Evolutionary conservation across 2,329 filamentous ascomycete species (phyloP).

Genomic region (Fusarium cyanostomum): DNA sequence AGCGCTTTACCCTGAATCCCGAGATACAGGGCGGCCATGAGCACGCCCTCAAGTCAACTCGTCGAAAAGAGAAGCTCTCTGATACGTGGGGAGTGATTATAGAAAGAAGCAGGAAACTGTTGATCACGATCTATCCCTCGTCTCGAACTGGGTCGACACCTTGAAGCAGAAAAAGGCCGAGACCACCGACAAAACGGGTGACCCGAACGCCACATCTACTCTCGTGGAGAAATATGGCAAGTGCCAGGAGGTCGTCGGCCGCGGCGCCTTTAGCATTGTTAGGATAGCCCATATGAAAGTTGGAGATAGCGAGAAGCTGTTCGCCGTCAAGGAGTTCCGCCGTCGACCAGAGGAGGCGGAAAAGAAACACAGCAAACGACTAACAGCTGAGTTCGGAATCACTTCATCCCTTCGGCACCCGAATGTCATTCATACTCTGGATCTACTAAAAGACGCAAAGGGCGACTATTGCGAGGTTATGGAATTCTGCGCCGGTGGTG

Average conservation of each 20-base stretch:
- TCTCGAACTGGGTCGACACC: too few species aligned
- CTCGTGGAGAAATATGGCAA: constrained; percentile 99
- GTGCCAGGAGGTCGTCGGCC: constrained; percentile 94
- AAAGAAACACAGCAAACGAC: constrained; percentile 95
- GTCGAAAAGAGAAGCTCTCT: too few species aligned
- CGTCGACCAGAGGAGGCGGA: constrained; percentile 91
- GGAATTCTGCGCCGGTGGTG: constrained; percentile 96
- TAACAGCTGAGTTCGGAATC: constrained; percentile 97
- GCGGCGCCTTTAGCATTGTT: constrained; percentile 95
- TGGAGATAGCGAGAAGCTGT: constrained; percentile 84
- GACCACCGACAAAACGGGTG: too few species aligned
- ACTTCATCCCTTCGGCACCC: constrained; percentile 92
- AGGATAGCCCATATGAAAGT: constrained; percentile 95
- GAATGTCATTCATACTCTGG: constrained; percentile 96
- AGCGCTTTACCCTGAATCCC: too few species aligned
- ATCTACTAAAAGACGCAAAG: constrained; percentile 94
- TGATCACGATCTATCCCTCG: too few species aligned
- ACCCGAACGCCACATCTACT: too few species aligned
- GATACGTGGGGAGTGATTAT: too few species aligned
- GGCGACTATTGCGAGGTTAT: constrained; percentile 99
- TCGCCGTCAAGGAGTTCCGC: constrained; percentile 98
- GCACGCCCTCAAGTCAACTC: too few species aligned
- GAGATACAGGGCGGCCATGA: too few species aligned
- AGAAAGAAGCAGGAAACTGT: too few species aligned
- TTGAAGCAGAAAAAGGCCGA: too few species aligned